A percentile compares a stretch with the other conserved stretches of the same genome.
These are phyloP conservation scores for Adansonia grandidieri DNA, from an alignment of 441 rosid species.

Conservation along the genomic window DNA sequence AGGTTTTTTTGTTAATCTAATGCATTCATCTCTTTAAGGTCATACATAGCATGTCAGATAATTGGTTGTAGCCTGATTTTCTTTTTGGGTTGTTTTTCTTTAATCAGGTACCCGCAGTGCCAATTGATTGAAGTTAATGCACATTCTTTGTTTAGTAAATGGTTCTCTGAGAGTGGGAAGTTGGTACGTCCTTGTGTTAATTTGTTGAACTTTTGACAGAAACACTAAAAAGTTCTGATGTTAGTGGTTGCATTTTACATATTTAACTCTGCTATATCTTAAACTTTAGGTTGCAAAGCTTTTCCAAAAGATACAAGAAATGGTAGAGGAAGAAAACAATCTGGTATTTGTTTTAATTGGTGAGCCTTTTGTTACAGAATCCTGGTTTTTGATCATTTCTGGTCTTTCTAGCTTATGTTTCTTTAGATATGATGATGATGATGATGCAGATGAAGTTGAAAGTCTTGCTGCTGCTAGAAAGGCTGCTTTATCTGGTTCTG, in stretches of 20 bases:
- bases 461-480: constrained; percentile 98
- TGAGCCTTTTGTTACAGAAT: constrained; percentile 46
- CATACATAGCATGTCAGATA: constrained; percentile 10
- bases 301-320: constrained; percentile 97
- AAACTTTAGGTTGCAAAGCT: constrained; percentile 84
- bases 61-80: constrained; percentile 17
- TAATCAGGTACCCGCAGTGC: constrained; percentile 79
- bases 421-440: constrained; percentile 36
- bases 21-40: constrained; percentile 8
- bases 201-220: background rate
- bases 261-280: constrained; percentile 23
- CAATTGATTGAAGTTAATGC: constrained; percentile 98
- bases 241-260: constrained; percentile 9
- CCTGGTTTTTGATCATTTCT: constrained; percentile 23
- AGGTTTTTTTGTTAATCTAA: constrained; percentile 51
- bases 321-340: constrained; percentile 97
- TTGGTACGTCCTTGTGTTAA: constrained; percentile 56
- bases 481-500: constrained; percentile 96
- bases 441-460: constrained; percentile 92
- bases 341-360: constrained; percentile 98
- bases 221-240: background rate
- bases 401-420: constrained; percentile 32
- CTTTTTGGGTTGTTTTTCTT: constrained; percentile 29
- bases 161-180: constrained; percentile 99
- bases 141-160: constrained; percentile 96